A percentile compares a stretch with the other conserved stretches of the same genome.
Conservation (phyloP, 768 basidiomycete species). For the Mycena filopes region DNA sequence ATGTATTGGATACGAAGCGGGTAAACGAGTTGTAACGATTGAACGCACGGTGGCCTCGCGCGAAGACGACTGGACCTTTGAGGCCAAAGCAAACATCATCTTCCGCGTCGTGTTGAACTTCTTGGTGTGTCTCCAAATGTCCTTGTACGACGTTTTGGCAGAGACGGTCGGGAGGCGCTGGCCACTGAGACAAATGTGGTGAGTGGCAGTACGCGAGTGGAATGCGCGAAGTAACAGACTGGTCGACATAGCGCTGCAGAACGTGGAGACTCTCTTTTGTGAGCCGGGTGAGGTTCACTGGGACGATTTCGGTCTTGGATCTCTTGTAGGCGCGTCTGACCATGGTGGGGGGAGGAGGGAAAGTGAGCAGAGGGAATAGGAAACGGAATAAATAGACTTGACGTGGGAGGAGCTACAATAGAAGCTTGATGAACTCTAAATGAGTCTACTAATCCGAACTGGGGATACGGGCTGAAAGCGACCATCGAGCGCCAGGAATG, state of each 20-base stretch:
- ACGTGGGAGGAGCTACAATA: slow-evolving; percentile 14
- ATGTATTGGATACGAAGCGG: not conserved
- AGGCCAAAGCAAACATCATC: slow-evolving; percentile 8
- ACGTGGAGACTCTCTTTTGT: slow-evolving; percentile 20
- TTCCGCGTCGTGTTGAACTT: slow-evolving; percentile 19
- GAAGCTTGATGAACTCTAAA: slow-evolving; percentile 3
- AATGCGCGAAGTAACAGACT: slow-evolving; percentile 8
- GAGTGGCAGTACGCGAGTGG: not conserved
- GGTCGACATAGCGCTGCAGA: slow-evolving; percentile 24
- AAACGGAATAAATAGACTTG: not conserved
- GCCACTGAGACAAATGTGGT: slow-evolving; percentile 2
- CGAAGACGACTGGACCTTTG: not conserved
- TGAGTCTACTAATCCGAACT: slow-evolving; percentile 7
- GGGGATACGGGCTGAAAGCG: not conserved
- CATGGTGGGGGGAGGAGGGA: slow-evolving; percentile 8
- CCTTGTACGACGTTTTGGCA: slow-evolving; percentile 28
- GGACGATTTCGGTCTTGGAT: slow-evolving; percentile 5
- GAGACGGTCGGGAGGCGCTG: slow-evolving; percentile 27
- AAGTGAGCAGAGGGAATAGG: not conserved
- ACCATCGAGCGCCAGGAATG: no score
- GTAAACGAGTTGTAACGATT: not conserved
- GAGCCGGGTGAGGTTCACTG: slow-evolving; percentile 15
- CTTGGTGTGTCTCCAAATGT: slow-evolving; percentile 27
- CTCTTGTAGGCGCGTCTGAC: slow-evolving; percentile 8
- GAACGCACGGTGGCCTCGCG: slow-evolving; percentile 5